Conservation (phyloP, 306 rosid genomes). For the Styphnolobium japonicum region DNA sequence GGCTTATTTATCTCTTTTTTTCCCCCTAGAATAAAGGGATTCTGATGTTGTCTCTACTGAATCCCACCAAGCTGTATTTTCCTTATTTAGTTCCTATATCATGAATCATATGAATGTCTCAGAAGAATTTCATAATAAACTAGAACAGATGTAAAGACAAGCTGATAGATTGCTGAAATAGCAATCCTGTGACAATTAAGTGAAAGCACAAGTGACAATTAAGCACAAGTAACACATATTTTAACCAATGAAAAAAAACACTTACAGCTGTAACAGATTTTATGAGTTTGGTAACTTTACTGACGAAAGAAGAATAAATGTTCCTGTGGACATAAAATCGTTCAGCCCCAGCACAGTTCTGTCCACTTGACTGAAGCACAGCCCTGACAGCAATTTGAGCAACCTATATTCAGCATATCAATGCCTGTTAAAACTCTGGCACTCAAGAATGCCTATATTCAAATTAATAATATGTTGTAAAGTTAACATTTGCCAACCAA, state of each 20-base stretch:
- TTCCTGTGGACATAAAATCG: slow-evolving; percentile 85
- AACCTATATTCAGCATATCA: slow-evolving; percentile 55
- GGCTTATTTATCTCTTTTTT: no score
- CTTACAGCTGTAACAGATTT: slow-evolving; percentile 88
- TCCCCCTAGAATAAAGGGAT: no score
- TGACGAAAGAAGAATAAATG: slow-evolving; percentile 72
- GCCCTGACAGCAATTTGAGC: slow-evolving; percentile 94
- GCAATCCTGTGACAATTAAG: slow-evolving; percentile 10
- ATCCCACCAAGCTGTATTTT: no score
- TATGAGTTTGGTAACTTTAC: slow-evolving; percentile 67
- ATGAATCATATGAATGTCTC: neutral
- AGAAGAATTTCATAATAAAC: neutral
- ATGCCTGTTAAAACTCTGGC: slow-evolving; percentile 23
- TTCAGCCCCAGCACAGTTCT: slow-evolving; percentile 98
- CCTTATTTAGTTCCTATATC: no score
- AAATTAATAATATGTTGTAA: slow-evolving; percentile 3
- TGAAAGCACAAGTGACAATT: slow-evolving; percentile 1
- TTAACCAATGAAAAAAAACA: slow-evolving; percentile 11
- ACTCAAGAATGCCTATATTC: slow-evolving; percentile 15
- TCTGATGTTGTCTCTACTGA: no score
- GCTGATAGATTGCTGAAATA: slow-evolving; percentile 3
- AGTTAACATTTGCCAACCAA: slow-evolving; percentile 16
- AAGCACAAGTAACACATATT: slow-evolving; percentile 9
- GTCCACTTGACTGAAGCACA: slow-evolving; percentile 93
- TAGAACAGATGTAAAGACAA: neutral